Evolutionary conservation across 2,329 filamentous ascomycete species (phyloP).

Genomic region (Macrophomina phaseolina): DNA sequence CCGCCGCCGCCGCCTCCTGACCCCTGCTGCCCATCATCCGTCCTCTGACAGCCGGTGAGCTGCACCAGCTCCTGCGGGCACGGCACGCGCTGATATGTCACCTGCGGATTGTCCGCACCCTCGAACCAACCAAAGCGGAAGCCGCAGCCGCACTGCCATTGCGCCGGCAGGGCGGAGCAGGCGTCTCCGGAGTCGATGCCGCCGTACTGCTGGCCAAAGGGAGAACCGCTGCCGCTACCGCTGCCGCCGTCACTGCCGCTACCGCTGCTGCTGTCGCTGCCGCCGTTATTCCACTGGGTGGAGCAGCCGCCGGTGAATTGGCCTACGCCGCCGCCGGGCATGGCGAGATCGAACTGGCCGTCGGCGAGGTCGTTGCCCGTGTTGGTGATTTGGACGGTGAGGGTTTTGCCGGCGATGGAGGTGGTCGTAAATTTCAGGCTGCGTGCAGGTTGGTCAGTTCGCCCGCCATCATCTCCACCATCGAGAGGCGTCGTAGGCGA

Average conservation of each 20-base stretch:
- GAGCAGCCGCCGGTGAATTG: neutral
- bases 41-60: neutral
- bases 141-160: neutral
- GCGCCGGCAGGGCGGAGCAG: neutral
- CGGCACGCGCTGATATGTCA: neutral
- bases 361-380: neutral
- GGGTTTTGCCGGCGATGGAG: neutral
- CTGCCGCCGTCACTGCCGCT: neutral
- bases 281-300: neutral
- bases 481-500: too few relatives aligned
- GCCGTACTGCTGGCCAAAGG: neutral
- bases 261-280: neutral
- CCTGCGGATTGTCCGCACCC: neutral
- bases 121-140: neutral
- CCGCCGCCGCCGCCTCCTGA: conserved; percentile 27
- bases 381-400: neutral
- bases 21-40: neutral
- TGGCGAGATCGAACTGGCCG: conserved; percentile 57
- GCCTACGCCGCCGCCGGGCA: conserved; percentile 62
- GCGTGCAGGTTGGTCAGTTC: neutral
- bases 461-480: neutral
- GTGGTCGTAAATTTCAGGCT: neutral
- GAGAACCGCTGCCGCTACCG: too few relatives aligned
- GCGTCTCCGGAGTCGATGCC: neutral
- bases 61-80: neutral